These are phyloP conservation scores for Zizania palustris DNA, from an alignment of 202 grass and related monocot genomes.

Conservation along the genomic window DNA sequence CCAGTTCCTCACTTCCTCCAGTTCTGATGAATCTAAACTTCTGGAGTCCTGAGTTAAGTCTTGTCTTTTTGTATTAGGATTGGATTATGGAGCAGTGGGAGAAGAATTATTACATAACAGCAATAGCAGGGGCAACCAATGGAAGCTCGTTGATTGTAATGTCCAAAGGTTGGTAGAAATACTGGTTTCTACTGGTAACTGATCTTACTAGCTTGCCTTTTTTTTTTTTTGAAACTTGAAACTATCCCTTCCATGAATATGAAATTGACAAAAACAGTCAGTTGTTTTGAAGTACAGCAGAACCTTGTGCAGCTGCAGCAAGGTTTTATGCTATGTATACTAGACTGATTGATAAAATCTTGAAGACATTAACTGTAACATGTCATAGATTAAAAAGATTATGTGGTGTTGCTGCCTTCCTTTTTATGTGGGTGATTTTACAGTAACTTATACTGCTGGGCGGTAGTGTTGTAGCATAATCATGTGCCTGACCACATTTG, in stretches of 20 bases:
- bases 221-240: slow-evolving; percentile 4
- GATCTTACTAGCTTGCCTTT: not conserved
- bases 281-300: slow-evolving; percentile 6
- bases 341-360: not conserved
- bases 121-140: slow-evolving; percentile 80
- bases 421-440: not conserved
- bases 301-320: not conserved
- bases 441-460: no score
- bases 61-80: slow-evolving; percentile 54
- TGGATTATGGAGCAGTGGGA: slow-evolving; percentile 97
- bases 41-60: slow-evolving; percentile 12
- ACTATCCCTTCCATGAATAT: not conserved
- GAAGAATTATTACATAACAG: slow-evolving; percentile 87
- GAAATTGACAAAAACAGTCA: not conserved
- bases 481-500: no score
- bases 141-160: slow-evolving; percentile 85
- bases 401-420: not conserved
- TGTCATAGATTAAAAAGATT: not conserved
- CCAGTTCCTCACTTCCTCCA: not conserved
- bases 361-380: not conserved
- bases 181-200: not conserved
- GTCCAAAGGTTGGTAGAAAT: slow-evolving; percentile 81
- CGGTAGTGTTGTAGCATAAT: not conserved
- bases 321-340: not conserved
- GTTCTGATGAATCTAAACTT: slow-evolving; percentile 2